These are phyloP conservation scores for Mycena venus DNA, from an alignment of 768 basidiomycete species.

Conservation along the genomic window DNA sequence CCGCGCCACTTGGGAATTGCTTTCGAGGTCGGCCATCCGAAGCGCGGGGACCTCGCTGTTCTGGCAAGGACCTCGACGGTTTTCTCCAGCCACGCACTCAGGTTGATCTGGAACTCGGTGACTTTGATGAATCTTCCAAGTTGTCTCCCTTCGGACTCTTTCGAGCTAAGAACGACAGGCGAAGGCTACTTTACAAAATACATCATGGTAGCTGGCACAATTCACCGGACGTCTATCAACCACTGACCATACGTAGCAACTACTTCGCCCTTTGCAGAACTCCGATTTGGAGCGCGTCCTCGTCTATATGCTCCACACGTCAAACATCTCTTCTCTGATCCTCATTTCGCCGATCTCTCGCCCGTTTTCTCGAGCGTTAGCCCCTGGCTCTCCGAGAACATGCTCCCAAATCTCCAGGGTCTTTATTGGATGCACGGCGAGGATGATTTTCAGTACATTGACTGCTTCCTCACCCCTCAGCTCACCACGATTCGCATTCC, in stretches of 20 bases:
- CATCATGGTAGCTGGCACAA: background rate
- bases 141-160: constrained; percentile 1
- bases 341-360: background rate
- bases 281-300: background rate
- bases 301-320: background rate
- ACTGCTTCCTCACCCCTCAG: background rate
- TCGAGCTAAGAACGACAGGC: background rate
- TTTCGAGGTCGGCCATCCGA: background rate
- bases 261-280: background rate
- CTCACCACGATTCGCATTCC: background rate
- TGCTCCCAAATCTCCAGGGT: constrained; percentile 1
- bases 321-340: background rate
- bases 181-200: too few species aligned
- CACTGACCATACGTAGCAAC: background rate
- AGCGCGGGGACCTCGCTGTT: background rate
- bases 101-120: background rate
- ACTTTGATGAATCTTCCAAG: too few species aligned
- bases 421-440: background rate
- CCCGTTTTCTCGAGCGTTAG: background rate
- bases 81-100: background rate
- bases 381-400: background rate
- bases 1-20: background rate
- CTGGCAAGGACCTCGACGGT: too few species aligned
- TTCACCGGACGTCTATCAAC: background rate
- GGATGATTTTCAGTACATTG: background rate